A percentile compares a stretch with the other conserved stretches of the same genome.
These are phyloP conservation scores for Aspergillus avenaceus DNA, from an alignment of 495 filamentous ascomycete genomes.

Conservation along the genomic window DNA sequence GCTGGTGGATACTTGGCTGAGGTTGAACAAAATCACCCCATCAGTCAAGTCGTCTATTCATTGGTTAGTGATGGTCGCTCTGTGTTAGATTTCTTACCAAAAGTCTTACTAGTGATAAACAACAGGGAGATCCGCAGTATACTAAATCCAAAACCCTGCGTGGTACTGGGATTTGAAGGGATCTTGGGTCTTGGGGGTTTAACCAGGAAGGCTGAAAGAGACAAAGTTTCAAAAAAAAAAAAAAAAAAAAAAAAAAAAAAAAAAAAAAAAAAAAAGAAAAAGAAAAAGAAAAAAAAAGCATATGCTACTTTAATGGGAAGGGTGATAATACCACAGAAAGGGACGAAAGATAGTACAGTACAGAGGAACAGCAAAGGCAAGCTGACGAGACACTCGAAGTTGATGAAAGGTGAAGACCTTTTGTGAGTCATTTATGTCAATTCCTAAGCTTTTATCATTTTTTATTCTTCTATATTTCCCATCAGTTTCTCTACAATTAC, in stretches of 20 bases:
- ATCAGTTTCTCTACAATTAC: no score
- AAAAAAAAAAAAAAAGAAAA: not conserved
- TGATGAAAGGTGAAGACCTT: no score
- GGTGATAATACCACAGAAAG: no score
- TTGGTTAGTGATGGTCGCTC: not conserved
- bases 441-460: no score
- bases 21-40: not conserved
- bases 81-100: not conserved
- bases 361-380: no score
- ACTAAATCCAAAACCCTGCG: not conserved
- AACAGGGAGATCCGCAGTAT: slow-evolving; percentile 1
- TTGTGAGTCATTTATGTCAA: no score
- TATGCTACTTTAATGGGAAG: no score
- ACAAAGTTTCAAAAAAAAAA: no score
- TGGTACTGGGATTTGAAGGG: not conserved
- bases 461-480: no score
- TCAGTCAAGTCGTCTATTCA: not conserved
- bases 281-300: not conserved
- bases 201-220: no score
- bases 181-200: not conserved
- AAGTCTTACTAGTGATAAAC: not conserved
- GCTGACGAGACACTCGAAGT: no score
- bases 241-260: not conserved
- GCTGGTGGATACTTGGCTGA: not conserved
- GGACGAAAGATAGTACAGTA: no score